phyloP scores from a whole-genome alignment of 345 rosid genomes.

The Triadica sebifera region DNA sequence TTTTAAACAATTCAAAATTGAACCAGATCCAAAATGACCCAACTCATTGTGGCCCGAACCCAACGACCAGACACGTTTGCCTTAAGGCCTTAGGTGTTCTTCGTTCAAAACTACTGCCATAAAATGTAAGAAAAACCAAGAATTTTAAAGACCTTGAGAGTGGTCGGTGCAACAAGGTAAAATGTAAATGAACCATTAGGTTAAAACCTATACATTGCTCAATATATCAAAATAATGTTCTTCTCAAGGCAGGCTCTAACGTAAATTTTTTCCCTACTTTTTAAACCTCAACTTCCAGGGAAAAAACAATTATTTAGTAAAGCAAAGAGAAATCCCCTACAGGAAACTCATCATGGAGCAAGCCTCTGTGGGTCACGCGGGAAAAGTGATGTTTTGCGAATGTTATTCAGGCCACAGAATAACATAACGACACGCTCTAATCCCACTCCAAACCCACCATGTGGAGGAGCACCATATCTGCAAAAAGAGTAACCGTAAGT shows the following conservation, averaged over 20 bases:
- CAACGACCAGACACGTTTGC: too few species aligned
- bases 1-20: too few species aligned
- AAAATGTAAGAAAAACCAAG: too few species aligned
- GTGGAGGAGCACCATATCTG: constrained; percentile 86
- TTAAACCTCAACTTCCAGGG: not conserved
- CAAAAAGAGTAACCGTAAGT: constrained; percentile 5
- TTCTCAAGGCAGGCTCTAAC: not conserved
- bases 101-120: too few species aligned
- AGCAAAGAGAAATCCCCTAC: not conserved
- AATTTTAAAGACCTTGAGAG: too few species aligned
- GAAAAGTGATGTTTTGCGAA: constrained; percentile 73
- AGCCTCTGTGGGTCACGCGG: constrained; percentile 82
- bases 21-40: too few species aligned
- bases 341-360: constrained; percentile 44
- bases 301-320: not conserved
- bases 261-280: not conserved
- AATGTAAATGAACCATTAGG: too few species aligned
- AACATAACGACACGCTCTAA: constrained; percentile 89
- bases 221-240: too few species aligned
- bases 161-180: too few species aligned
- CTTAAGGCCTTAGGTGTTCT: too few species aligned
- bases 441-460: constrained; percentile 90
- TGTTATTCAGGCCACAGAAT: constrained; percentile 72
- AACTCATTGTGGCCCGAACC: too few species aligned
- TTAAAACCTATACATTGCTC: too few species aligned